Evolutionary conservation across 1,139 yeast genomes (phyloP).

Genomic region (Eremothecium sinecaudum): DNA sequence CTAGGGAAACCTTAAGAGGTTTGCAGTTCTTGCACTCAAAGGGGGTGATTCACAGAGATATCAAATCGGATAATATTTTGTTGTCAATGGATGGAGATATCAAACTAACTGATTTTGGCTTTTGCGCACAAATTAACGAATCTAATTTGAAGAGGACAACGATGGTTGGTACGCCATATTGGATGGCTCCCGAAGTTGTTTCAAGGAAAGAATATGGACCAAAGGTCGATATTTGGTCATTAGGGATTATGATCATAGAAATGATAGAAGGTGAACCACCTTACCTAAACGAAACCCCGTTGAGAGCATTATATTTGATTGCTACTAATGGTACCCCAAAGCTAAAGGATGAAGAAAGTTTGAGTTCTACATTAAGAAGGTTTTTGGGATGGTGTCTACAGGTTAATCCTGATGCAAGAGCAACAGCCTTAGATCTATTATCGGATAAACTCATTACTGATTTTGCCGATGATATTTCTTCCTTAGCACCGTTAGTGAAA

Average conservation of each 20-base stretch:
- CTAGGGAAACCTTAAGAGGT: constrained; percentile 83
- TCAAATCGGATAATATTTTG: constrained; percentile 86
- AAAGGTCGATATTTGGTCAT: constrained; percentile 94
- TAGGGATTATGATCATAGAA: constrained; percentile 95
- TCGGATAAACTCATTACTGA: constrained; percentile 55
- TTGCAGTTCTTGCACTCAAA: constrained; percentile 79
- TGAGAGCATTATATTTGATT: constrained; percentile 77
- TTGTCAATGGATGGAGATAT: constrained; percentile 78
- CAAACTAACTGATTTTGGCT: constrained; percentile 71
- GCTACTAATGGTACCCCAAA: constrained; percentile 95
- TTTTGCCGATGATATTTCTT: constrained; percentile 59
- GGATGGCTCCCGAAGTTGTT: constrained; percentile 99
- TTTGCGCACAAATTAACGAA: constrained; percentile 94
- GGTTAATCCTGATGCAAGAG: constrained; percentile 79
- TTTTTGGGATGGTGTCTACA: constrained; percentile 74
- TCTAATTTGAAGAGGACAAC: constrained; percentile 80
- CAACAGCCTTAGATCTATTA: constrained; percentile 67
- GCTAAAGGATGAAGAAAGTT: constrained; percentile 77
- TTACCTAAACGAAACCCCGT: constrained; percentile 87
- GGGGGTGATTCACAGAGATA: constrained; percentile 94
- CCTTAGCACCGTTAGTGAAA: constrained; percentile 83
- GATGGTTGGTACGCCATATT: constrained; percentile 99
- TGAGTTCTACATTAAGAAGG: constrained; percentile 54
- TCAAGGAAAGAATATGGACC: constrained; percentile 92
- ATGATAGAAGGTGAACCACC: constrained; percentile 99